Percentiles rank a stretch among this genome's conserved stretches.
These are phyloP conservation scores for Zancudomyces culisetae DNA, from an alignment of 371 early-diverging fungal species.

Conservation along the genomic window DNA sequence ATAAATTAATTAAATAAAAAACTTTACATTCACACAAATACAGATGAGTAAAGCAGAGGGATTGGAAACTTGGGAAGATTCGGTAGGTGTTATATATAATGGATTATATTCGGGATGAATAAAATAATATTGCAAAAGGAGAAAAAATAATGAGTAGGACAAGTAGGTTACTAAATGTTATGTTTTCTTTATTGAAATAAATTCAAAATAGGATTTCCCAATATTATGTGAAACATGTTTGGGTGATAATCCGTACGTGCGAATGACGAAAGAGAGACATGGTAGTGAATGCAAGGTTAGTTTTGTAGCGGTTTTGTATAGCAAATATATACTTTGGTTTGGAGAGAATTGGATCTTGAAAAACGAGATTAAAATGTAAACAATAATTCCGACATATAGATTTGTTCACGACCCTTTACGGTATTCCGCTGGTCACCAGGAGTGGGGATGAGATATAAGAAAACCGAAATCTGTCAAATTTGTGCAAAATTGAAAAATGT, in stretches of 20 bases:
- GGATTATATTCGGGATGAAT: not conserved
- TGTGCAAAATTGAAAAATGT: conserved; percentile 95
- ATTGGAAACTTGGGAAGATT: conserved; percentile 1
- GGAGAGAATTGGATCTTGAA: not conserved
- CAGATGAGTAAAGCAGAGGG: conserved; percentile 1
- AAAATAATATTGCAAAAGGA: not conserved
- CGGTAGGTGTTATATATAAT: not conserved
- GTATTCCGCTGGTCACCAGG: conserved; percentile 94
- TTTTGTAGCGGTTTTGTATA: conserved; percentile 17
- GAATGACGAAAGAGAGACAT: conserved; percentile 74
- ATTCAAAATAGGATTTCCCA: conserved; percentile 24
- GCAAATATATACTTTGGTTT: not conserved
- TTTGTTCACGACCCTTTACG: conserved; percentile 86
- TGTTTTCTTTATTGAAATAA: not conserved
- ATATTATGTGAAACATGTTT: conserved; percentile 91
- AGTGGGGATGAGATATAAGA: conserved; percentile 80
- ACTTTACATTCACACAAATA: no score
- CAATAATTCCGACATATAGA: no score
- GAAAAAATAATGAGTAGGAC: not conserved
- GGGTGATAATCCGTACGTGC: conserved; percentile 91
- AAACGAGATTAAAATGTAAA: not conserved
- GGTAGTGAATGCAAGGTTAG: conserved; percentile 75
- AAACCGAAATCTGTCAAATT: conserved; percentile 92
- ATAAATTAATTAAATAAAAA: no score
- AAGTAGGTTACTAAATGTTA: no score